Conservation (phyloP, 495 filamentous ascomycete genomes). For the Filosporella fistucella region DNA sequence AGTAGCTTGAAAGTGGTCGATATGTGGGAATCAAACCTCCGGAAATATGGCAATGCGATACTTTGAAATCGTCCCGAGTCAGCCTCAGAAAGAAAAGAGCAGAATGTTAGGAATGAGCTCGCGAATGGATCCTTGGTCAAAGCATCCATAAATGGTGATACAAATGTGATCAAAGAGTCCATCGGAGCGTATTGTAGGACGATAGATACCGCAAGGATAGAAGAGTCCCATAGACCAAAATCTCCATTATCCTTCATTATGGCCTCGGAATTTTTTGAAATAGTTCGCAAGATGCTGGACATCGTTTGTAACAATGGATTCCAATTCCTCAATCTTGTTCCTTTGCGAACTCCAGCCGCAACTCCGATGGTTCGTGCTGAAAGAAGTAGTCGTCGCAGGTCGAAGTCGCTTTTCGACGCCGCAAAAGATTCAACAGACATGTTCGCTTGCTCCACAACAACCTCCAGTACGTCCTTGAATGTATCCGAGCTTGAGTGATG, state of each 20-base stretch:
- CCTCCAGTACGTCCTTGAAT: slow-evolving; percentile 57
- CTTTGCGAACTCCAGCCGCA: slow-evolving; percentile 70
- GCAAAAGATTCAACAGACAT: slow-evolving; percentile 2
- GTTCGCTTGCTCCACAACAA: slow-evolving; percentile 46
- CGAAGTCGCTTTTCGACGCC: not conserved
- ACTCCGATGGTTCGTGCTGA: slow-evolving; percentile 59
- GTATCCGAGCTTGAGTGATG: slow-evolving; percentile 75
- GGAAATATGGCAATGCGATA: slow-evolving; percentile 74
- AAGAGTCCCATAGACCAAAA: slow-evolving; percentile 45
- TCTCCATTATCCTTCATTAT: slow-evolving; percentile 35
- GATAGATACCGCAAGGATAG: slow-evolving; percentile 61
- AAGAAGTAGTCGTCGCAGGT: slow-evolving; percentile 12
- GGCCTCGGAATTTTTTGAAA: slow-evolving; percentile 27
- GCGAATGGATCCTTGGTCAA: slow-evolving; percentile 59
- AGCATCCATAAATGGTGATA: slow-evolving; percentile 56
- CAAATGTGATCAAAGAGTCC: slow-evolving; percentile 66
- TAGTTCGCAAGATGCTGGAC: slow-evolving; percentile 45
- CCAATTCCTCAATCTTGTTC: slow-evolving; percentile 72
- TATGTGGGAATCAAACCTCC: slow-evolving; percentile 44
- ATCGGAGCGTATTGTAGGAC: slow-evolving; percentile 72
- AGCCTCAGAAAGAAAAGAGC: slow-evolving; percentile 68
- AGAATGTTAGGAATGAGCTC: slow-evolving; percentile 76
- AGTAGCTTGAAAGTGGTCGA: not conserved
- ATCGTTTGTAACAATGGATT: slow-evolving; percentile 52
- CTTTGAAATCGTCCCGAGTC: slow-evolving; percentile 71